These are phyloP conservation scores for Coemansia sp. DNA, from an alignment of 371 early-diverging fungal genomes.

Conservation along the genomic window DNA sequence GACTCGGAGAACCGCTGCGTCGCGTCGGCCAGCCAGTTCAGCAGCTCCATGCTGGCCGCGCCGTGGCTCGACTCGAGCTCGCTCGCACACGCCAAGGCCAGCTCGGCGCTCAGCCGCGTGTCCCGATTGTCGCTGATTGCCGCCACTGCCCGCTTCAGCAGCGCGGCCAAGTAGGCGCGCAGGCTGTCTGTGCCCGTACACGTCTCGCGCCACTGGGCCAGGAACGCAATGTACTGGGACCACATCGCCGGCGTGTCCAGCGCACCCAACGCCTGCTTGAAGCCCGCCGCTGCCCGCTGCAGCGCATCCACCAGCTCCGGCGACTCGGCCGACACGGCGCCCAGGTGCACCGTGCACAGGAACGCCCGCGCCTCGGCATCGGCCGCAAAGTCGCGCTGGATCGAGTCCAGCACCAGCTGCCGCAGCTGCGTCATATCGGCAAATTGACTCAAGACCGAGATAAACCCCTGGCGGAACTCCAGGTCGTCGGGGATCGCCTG, in stretches of 20 bases:
- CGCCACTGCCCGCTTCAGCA: constrained; percentile 16
- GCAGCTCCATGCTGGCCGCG: neutral
- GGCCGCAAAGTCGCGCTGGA: constrained; percentile 61
- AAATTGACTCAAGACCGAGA: constrained; percentile 67
- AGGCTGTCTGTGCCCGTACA: constrained; percentile 54
- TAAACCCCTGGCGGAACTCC: constrained; percentile 71
- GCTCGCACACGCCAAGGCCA: constrained; percentile 20
- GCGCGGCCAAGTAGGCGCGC: constrained; percentile 20
- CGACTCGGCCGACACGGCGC: constrained; percentile 51
- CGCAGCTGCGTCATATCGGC: neutral
- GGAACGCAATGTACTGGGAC: constrained; percentile 62
- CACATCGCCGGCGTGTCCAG: constrained; percentile 55
- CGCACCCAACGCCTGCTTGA: constrained; percentile 51
- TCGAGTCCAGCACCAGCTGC: constrained; percentile 55
- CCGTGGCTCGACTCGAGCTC: neutral
- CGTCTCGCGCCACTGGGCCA: constrained; percentile 54
- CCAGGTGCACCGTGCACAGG: constrained; percentile 58
- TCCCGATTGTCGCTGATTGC: constrained; percentile 8
- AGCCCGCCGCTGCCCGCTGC: constrained; percentile 56
- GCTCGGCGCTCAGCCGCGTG: constrained; percentile 8
- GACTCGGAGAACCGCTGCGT: constrained; percentile 17
- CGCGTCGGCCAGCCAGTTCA: constrained; percentile 27
- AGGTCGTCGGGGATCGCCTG: constrained; percentile 71
- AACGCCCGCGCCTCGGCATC: constrained; percentile 62
- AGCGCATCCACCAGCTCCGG: constrained; percentile 63